Base-by-base conservation (phyloP, 179 eudicot species). In the Silene coronaria region DNA sequence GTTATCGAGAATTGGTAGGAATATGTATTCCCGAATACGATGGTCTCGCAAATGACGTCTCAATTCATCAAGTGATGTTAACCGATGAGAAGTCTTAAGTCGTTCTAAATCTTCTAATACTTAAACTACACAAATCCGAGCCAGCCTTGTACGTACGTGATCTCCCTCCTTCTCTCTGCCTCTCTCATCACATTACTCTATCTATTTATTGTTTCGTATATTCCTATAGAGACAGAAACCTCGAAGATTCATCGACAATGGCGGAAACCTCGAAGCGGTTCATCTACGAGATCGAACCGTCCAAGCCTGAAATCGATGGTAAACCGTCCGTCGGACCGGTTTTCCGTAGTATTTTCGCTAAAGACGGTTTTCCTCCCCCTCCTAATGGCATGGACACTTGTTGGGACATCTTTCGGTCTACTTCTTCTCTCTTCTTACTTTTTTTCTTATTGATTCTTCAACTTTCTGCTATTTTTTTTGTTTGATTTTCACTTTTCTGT, bases 401-500 rank as follows among this genome's bases (percentile, higher is more conserved):
- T 84, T 93, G 98, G 98, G 98, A 93, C 72, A 84, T 90, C 75
- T 93, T 93, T 78, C 85, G 95, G 98, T 91, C n/a, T 46, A 2
- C 67, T 42, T 51, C 61, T 59, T 59, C 26, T 65, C 17, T 51
- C 16, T 13, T 19, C 26, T 24, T n/a, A n/a, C n/a, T n/a, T n/a
- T n/a, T n/a, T n/a, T n/a, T n/a, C n/a, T n/a, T n/a, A n/a, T n/a
- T n/a, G n/a, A n/a, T n/a, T 5, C 75, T 27, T 32, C 48, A 22
- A 36, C 6, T 22, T 22, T 64, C 46, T 6, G 5, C 34, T 0
- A 62, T 27, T 28, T 42, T 61, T 26, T 34, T 51, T 4, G 26
- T 26, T 58, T 5, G 57, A 64, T 26, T 45, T 30, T 59, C 45
- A 42, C 21, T 60, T 7, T 57, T 57, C n/a, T 57, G 6, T 27